phyloP scores from a whole-genome alignment of 1,284 basidiomycete species.

The Takashimella tepidaria region DNA sequence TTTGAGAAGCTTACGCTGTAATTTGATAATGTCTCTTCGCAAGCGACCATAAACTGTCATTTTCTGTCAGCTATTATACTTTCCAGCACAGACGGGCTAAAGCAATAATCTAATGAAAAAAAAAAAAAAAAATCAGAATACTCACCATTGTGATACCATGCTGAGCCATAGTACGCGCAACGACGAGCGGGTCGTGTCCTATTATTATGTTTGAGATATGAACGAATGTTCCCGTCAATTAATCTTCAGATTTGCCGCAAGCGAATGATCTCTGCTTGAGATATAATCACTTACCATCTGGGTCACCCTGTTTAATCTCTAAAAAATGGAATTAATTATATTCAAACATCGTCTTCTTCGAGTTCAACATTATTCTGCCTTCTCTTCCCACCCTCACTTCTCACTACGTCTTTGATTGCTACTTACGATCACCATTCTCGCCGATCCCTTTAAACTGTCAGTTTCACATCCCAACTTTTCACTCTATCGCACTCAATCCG shows the following conservation, averaged over 20 bases:
- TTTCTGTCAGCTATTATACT: slow-evolving; percentile 18
- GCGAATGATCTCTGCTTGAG: too few species aligned
- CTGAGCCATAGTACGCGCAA: slow-evolving; percentile 84
- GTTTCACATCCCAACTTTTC: slow-evolving; percentile 29
- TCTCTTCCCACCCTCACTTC: too few species aligned
- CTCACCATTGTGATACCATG: slow-evolving; percentile 82
- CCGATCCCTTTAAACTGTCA: slow-evolving; percentile 36
- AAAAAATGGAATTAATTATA: slow-evolving; percentile 11
- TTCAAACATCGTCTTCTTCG: too few species aligned
- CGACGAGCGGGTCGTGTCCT: slow-evolving; percentile 77
- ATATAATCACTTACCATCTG: slow-evolving; percentile 65
- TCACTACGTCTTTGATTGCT: too few species aligned
- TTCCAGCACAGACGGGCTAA: neutral
- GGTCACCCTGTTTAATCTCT: slow-evolving; percentile 87
- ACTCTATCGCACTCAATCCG: slow-evolving; percentile 28
- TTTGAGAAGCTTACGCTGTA: slow-evolving; percentile 79
- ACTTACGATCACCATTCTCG: slow-evolving; percentile 44
- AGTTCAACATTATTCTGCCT: too few species aligned
- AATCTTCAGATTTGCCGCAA: neutral
- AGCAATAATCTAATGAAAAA: too few species aligned
- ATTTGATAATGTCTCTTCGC: slow-evolving; percentile 92
- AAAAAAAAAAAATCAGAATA: too few species aligned
- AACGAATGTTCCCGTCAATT: too few species aligned
- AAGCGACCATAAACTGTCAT: slow-evolving; percentile 88
- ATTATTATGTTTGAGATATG: slow-evolving; percentile 8